A percentile compares a stretch with the other conserved stretches of the same genome.
These are phyloP conservation scores for Annulohypoxylon stygium DNA, from an alignment of 495 filamentous ascomycete genomes.

Conservation along the genomic window DNA sequence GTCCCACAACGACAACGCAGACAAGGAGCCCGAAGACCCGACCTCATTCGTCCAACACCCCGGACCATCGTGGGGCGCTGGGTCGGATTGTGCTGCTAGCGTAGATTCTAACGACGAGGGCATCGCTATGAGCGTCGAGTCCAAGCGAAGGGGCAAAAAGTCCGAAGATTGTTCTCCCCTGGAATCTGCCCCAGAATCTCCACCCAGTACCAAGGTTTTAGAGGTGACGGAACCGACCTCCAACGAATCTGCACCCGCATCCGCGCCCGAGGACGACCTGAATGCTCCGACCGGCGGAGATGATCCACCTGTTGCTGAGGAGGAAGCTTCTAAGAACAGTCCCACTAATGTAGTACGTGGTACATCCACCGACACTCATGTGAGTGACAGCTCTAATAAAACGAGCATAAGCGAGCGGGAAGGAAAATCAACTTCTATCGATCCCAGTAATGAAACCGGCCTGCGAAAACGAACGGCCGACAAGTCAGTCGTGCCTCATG, in stretches of 20 bases:
- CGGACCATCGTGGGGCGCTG: slow-evolving; percentile 41
- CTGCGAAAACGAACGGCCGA: slow-evolving; percentile 30
- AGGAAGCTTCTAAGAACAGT: slow-evolving; percentile 11
- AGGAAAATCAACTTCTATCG: slow-evolving; percentile 16
- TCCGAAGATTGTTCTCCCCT: not conserved
- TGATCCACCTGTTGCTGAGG: not conserved
- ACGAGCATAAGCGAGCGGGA: slow-evolving; percentile 15
- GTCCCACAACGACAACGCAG: slow-evolving; percentile 4
- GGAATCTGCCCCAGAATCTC: not conserved
- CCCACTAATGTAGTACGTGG: not conserved
- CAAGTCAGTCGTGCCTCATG: slow-evolving; percentile 20
- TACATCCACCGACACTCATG: slow-evolving; percentile 16
- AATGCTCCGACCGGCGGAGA: not conserved
- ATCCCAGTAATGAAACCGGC: slow-evolving; percentile 15
- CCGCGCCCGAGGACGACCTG: not conserved
- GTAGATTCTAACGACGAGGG: slow-evolving; percentile 47
- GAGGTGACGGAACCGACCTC: slow-evolving; percentile 1
- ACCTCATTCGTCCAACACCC: slow-evolving; percentile 37
- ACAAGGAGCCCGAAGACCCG: not conserved
- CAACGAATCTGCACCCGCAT: not conserved
- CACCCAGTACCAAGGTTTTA: not conserved
- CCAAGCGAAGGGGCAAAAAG: slow-evolving; percentile 14
- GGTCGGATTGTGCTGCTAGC: slow-evolving; percentile 18
- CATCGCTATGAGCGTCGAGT: slow-evolving; percentile 42
- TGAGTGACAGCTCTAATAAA: slow-evolving; percentile 30